Conservation (phyloP, 163 green algal genomes). For the Chlamydomonas reinhardtii region DNA sequence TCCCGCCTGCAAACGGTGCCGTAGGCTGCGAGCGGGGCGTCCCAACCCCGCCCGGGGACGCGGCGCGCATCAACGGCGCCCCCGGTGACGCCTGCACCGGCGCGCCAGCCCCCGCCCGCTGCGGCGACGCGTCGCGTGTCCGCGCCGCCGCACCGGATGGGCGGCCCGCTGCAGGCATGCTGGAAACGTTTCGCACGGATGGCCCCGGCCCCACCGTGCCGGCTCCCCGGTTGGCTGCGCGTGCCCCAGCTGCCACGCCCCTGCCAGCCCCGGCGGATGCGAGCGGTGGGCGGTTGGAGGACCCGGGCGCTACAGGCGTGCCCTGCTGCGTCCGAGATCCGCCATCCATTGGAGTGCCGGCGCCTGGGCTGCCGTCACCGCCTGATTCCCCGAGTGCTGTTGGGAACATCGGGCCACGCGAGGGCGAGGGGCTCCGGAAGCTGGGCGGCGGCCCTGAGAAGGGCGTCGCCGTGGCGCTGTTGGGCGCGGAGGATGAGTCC, state of each 20-base stretch:
- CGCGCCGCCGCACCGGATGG: not conserved
- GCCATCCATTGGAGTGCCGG: not conserved
- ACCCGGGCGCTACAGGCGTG: not conserved
- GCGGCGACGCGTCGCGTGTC: conserved; percentile 21
- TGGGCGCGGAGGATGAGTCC: not conserved
- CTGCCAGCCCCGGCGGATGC: not conserved
- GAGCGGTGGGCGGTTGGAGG: not conserved
- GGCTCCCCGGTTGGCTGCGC: not conserved
- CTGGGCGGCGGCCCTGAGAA: not conserved
- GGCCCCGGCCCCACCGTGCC: not conserved
- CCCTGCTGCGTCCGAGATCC: not conserved
- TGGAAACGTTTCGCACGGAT: not conserved
- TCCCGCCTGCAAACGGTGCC: too few relatives aligned
- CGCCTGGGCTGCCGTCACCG: too few relatives aligned
- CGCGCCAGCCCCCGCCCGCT: not conserved
- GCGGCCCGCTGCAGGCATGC: conserved; percentile 7
- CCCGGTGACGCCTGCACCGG: not conserved
- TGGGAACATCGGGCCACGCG: not conserved
- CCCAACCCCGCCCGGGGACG: not conserved
- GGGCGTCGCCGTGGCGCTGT: not conserved
- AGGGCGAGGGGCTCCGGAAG: conserved; percentile 2
- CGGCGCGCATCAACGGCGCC: not conserved
- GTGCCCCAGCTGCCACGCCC: not conserved
- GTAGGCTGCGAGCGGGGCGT: too few relatives aligned
- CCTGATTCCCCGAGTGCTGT: not conserved